Base-by-base conservation (phyloP, 2,329 filamentous ascomycete species). In the Monosporascus ibericus region DNA sequence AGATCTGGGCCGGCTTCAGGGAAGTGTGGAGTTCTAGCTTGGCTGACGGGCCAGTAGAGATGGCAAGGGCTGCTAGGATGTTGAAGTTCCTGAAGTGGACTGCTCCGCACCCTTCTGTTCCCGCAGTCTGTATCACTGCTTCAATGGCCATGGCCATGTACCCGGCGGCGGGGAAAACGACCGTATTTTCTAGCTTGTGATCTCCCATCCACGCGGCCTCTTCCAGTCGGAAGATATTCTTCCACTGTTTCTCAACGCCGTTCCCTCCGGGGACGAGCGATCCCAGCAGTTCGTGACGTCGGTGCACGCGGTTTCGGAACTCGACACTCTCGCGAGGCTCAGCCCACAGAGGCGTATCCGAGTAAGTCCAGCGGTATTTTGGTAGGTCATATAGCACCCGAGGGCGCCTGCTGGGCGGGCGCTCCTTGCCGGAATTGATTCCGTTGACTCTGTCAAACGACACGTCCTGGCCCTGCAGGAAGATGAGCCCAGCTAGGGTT, bases 61-160 rank as follows among this genome's bases (percentile, higher is more conserved):
- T 27, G 6, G 48, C 44, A 1, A 55, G 34, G 1, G 54, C 51
- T 24, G 48, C 52, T 1, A 48, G 54, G 25, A 67, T 58, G 14
- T 56, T 47, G 1, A 67, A 44, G 38, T 61, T 39, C 3, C 22
- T 18, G 30, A 55, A 22, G 36, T 27, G 15, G 24, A 52, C 22
- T 49, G 48, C 38, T 20, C 17, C 38, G 17, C 18, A 5, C 17
- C 18, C 38, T 20, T 20, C 17, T n/a, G 9, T 20, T 20, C 38
- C 38, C 17, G 38, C 18, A 40, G 3, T 4, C 38, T 40, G 38
- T 17, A 40, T 40, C 38, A 40, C 38, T 40, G 48, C 48, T 20
- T 50, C 48, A 27, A 36, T 34, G n/a, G 48, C 48, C 48, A 50
- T 50, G 9, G 48, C 25, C 24, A 50, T 24, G 48, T 44, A 50